A percentile compares a stretch with the other conserved stretches of the same genome.
These are phyloP conservation scores for Teratosphaeria nubilosa DNA, from an alignment of 2,329 filamentous ascomycete species.

Conservation along the genomic window DNA sequence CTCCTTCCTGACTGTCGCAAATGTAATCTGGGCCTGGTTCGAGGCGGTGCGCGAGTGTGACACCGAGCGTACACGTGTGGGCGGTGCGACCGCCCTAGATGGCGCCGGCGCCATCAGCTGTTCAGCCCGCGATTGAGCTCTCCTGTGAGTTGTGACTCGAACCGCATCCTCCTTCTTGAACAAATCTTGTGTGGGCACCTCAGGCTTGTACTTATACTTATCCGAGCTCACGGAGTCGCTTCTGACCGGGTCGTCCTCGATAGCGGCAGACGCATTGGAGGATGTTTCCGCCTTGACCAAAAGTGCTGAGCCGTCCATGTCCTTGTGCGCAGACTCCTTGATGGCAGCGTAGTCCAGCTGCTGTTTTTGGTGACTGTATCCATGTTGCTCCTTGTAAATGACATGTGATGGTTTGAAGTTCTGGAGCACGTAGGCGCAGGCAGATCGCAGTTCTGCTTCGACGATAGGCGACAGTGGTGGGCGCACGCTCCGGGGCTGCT, in stretches of 20 bases:
- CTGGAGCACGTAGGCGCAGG: conserved; percentile 35
- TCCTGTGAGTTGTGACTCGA: conserved; percentile 2
- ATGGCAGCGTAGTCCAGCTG: conserved; percentile 26
- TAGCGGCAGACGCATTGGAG: conserved; percentile 4
- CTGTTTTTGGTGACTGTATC: conserved; percentile 13
- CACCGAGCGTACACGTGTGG: conserved; percentile 13
- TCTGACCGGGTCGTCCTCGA: conserved; percentile 3
- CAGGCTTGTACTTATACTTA: conserved; percentile 11
- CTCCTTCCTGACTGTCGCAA: conserved; percentile 17
- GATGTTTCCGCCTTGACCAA: conserved; percentile 3
- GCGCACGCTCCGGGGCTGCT: conserved; percentile 34
- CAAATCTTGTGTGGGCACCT: conserved; percentile 12
- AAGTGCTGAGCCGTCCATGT: conserved; percentile 1
- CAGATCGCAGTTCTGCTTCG: conserved; percentile 36
- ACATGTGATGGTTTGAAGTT: conserved; percentile 28
- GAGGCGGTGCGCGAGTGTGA: conserved; percentile 11
- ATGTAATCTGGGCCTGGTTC: conserved; percentile 16
- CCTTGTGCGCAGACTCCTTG: conserved; percentile 8
- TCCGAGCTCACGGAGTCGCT: conserved; percentile 7
- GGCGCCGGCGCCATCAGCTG: conserved; percentile 16
- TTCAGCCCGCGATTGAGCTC: conserved; percentile 17
- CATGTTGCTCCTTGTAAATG: conserved; percentile 21
- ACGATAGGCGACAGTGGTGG: conserved; percentile 32
- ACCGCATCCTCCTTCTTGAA: conserved; percentile 7
- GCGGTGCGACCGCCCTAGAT: neutral